A percentile compares a stretch with the other conserved stretches of the same genome.
Conservation (phyloP, 495 filamentous ascomycete species). For the Xylaria acuta region DNA sequence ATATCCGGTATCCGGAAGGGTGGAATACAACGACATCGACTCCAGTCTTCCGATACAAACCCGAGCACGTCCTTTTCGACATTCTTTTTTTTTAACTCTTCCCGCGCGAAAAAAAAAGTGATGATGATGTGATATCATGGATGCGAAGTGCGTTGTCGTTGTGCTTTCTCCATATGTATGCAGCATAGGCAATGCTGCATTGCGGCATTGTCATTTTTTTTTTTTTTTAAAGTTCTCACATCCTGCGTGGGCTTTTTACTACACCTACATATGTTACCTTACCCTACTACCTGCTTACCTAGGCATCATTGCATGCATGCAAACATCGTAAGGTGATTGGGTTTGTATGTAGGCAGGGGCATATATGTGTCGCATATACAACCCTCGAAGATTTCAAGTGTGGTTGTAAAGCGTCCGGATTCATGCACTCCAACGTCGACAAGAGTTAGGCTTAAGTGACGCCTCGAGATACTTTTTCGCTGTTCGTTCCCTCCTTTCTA, state of each 20-base stretch:
- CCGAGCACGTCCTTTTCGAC: neutral
- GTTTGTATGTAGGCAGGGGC: neutral
- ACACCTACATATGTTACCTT: slow-evolving; percentile 19
- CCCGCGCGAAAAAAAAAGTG: slow-evolving; percentile 6
- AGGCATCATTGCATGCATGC: slow-evolving; percentile 10
- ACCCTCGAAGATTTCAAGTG: neutral
- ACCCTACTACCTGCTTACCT: slow-evolving; percentile 10
- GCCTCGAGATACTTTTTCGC: neutral
- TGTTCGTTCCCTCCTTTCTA: neutral
- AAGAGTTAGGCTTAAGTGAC: neutral
- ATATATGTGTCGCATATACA: slow-evolving; percentile 15
- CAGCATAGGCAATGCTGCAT: slow-evolving; percentile 2
- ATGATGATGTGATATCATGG: slow-evolving; percentile 8
- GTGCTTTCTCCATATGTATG: neutral
- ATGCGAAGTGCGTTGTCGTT: neutral
- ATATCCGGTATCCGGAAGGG: slow-evolving; percentile 12
- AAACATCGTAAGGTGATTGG: neutral
- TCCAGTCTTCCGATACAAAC: neutral
- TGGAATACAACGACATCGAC: slow-evolving; percentile 3
- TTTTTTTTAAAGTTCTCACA: slow-evolving; percentile 17
- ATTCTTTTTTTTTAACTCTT: neutral
- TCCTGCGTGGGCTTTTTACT: neutral
- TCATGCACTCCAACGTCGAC: slow-evolving; percentile 18
- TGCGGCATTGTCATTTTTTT: neutral
- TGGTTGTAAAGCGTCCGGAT: slow-evolving; percentile 15